Evolutionary conservation across 1,284 basidiomycete genomes (phyloP), one percentile per base, ranked within the genome.

Genomic region (Ceraceosorus bombacis): DNA sequence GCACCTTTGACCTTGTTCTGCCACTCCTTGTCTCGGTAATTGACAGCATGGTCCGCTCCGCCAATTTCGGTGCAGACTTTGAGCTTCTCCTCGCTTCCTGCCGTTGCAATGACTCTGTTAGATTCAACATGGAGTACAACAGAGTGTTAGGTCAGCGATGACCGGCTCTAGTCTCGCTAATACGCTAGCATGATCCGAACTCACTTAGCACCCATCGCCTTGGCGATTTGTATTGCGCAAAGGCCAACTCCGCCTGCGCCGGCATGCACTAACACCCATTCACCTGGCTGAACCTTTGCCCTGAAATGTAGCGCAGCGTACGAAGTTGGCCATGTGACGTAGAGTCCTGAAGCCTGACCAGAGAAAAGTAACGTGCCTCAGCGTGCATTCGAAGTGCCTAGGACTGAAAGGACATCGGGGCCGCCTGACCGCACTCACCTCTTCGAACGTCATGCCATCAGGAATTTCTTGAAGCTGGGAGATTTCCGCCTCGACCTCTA

Each of bases 171-270:
- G 27, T 27, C 27, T 27, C 27, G 27, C 27, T 27, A 3, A 2
- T 27, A 27, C 27, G 27, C 27, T 27, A 27, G 27, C 27, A 27
- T 27, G 27, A 27, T 27, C 27, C 27, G 27, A 27, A 27, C 27
- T 27, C 27, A 27, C 40, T 66, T 69, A 9, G 71, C 71, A 15
- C 72, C 71, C 65, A 74, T 68, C 7, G 65, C 63, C 57, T 60
- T 78, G 72, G 48, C 78, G 52, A 73, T 69, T 58, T 69, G 71
- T 17, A 76, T 67, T n/a, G 73, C 72, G 51, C 68, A 70, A 54
- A 96, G 85, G 0, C 94, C 94, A 4, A 98, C 92, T 37, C 93
- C 93, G 9, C 89, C 89, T 36, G 76, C 74, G 49, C 69, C 73
- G 4, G 73, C 73, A 43, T 74, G 73, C 0, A 74, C 70, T 4